Conservation (phyloP, 129 eudicot species). For the Flaveria brownii region DNA sequence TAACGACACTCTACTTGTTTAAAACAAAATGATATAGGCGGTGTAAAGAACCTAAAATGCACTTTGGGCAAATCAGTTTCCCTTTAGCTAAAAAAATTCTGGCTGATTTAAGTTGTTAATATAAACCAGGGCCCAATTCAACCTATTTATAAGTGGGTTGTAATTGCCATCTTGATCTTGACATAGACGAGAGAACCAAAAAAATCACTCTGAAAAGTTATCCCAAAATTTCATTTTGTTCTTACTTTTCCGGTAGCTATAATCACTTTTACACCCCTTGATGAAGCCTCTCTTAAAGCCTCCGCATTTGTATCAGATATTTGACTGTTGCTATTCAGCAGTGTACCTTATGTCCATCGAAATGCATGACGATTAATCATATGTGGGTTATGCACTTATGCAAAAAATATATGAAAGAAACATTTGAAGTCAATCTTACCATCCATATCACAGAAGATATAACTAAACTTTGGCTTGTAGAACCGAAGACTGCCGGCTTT, state of each 20-base stretch:
- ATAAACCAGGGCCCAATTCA: slow-evolving; percentile 9
- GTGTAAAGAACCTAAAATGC: background rate
- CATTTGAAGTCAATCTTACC: slow-evolving; percentile 49
- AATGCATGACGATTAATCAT: slow-evolving; percentile 25
- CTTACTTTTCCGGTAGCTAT: slow-evolving; percentile 98
- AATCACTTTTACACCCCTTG: slow-evolving; percentile 86
- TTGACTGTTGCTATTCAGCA: slow-evolving; percentile 88
- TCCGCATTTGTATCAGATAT: slow-evolving; percentile 62
- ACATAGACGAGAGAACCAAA: slow-evolving; percentile 17
- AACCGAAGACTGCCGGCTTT: slow-evolving; percentile 88
- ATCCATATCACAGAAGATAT: slow-evolving; percentile 97
- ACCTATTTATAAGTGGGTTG: background rate
- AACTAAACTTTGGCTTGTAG: slow-evolving; percentile 79
- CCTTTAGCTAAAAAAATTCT: background rate
- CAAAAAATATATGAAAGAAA: background rate
- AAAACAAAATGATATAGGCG: background rate
- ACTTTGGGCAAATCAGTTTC: background rate
- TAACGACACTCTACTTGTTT: background rate
- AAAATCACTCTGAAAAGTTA: background rate
- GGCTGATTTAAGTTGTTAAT: background rate
- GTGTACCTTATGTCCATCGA: slow-evolving; percentile 56
- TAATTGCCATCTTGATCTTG: background rate
- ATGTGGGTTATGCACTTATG: background rate
- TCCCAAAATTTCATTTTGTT: background rate
- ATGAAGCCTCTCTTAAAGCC: slow-evolving; percentile 79